Evolutionary conservation across 2,329 filamentous ascomycete species (phyloP).

Genomic region (Beauveria scarabaeidicola): DNA sequence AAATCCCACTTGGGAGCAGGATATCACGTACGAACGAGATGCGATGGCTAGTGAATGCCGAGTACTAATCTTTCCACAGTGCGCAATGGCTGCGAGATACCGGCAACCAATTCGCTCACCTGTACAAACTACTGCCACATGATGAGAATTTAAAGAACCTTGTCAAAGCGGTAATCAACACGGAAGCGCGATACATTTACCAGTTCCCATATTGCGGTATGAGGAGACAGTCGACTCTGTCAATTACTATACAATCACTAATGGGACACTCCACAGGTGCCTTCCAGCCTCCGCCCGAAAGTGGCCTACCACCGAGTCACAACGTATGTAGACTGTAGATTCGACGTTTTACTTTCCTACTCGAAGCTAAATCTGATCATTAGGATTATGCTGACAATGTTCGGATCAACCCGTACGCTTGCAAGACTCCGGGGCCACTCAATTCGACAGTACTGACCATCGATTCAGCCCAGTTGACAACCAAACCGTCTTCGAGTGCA

Average conservation of each 20-base stretch:
- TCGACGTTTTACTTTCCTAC: neutral
- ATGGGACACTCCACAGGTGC: conserved; percentile 44
- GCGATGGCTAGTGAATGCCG: neutral
- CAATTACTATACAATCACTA: neutral
- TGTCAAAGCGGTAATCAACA: conserved; percentile 63
- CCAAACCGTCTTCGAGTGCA: conserved; percentile 22
- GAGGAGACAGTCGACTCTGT: neutral
- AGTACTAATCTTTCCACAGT: conserved; percentile 9
- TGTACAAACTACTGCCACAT: conserved; percentile 49
- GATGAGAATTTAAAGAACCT: conserved; percentile 55
- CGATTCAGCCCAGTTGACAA: conserved; percentile 17
- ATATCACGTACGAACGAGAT: conserved; percentile 17
- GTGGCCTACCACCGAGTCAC: conserved; percentile 33
- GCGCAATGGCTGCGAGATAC: conserved; percentile 72
- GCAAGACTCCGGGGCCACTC: neutral
- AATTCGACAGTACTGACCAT: neutral
- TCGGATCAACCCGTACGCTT: conserved; percentile 18
- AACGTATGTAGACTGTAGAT: conserved; percentile 14
- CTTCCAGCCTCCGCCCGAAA: conserved; percentile 77
- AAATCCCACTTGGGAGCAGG: conserved; percentile 6
- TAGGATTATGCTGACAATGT: conserved; percentile 18
- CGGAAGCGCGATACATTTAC: conserved; percentile 60
- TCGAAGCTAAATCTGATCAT: neutral
- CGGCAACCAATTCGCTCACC: conserved; percentile 63
- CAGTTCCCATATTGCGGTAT: conserved; percentile 62